phyloP scores from a whole-genome alignment of 495 filamentous ascomycete genomes.

The Staphylotrichum longicolle region DNA sequence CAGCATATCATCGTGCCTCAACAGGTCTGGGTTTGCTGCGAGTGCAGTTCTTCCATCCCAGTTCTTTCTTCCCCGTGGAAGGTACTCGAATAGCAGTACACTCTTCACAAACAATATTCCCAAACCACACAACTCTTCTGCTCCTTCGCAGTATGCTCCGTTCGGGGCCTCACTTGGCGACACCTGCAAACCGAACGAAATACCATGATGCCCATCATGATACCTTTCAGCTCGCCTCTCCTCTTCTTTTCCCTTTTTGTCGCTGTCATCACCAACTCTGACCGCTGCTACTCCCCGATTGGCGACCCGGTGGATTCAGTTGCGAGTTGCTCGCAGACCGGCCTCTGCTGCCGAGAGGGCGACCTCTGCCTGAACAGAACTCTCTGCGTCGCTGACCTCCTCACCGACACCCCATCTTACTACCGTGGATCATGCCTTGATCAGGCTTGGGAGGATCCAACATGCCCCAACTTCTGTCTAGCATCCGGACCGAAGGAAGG shows the following conservation, averaged over 20 bases:
- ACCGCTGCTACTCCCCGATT: conserved; percentile 4
- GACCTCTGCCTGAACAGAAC: conserved; percentile 16
- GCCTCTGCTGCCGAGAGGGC: conserved; percentile 14
- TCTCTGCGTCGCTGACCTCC: conserved; percentile 1
- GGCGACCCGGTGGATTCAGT: neutral
- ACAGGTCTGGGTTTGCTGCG: neutral
- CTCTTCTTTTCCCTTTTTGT: conserved; percentile 2
- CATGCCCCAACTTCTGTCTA: conserved; percentile 5
- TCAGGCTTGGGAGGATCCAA: neutral
- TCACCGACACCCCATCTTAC: neutral
- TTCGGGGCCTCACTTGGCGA: too few species aligned
- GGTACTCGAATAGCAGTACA: neutral
- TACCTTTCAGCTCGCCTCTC: neutral
- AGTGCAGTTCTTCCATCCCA: neutral
- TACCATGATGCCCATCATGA: neutral
- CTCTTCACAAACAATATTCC: too few species aligned
- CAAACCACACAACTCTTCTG: too few species aligned
- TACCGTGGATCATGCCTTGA: conserved; percentile 23
- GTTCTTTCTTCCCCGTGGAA: neutral
- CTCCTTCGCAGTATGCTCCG: too few species aligned
- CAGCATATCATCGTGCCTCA: neutral
- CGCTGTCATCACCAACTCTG: neutral
- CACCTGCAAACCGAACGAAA: neutral
- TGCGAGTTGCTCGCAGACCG: conserved; percentile 11
- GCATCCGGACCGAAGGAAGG: neutral